phyloP scores from a whole-genome alignment of 257 asterid species.

The Thymus mandschuricus region DNA sequence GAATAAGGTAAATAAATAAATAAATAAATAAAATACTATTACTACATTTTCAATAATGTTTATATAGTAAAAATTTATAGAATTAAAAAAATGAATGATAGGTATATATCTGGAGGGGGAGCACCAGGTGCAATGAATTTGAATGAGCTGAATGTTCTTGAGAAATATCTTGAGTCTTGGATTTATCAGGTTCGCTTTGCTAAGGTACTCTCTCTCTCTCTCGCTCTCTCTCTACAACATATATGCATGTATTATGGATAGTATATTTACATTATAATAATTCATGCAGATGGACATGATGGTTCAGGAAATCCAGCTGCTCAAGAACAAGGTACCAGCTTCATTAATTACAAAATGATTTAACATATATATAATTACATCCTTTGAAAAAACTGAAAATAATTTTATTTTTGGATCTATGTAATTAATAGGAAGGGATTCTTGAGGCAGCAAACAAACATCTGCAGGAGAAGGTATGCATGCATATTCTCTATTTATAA shows the following conservation, averaged over 20 bases:
- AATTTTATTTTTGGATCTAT: neutral
- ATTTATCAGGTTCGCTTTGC: conserved; percentile 77
- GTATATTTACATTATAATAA: neutral
- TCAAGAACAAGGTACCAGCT: conserved; percentile 69
- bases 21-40: too few species aligned
- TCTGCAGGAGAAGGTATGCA: conserved; percentile 68
- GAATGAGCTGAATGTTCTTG: conserved; percentile 65
- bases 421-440: conserved; percentile 65
- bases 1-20: conserved; percentile 71
- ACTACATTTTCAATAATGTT: too few species aligned
- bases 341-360: neutral
- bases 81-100: conserved; percentile 6
- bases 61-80: too few species aligned
- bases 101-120: conserved; percentile 82
- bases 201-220: conserved; percentile 50
- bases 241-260: neutral
- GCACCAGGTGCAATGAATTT: conserved; percentile 67
- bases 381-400: neutral
- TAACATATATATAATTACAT: neutral
- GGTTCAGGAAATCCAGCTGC: conserved; percentile 84
- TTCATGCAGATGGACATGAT: conserved; percentile 71
- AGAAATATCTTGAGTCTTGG: conserved; percentile 80
- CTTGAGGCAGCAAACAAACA: conserved; percentile 79
- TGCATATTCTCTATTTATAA: too few species aligned
- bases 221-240: neutral